These are phyloP conservation scores for Ensete ventricosum DNA, from an alignment of 176 grass and related monocot genomes.

Conservation along the genomic window DNA sequence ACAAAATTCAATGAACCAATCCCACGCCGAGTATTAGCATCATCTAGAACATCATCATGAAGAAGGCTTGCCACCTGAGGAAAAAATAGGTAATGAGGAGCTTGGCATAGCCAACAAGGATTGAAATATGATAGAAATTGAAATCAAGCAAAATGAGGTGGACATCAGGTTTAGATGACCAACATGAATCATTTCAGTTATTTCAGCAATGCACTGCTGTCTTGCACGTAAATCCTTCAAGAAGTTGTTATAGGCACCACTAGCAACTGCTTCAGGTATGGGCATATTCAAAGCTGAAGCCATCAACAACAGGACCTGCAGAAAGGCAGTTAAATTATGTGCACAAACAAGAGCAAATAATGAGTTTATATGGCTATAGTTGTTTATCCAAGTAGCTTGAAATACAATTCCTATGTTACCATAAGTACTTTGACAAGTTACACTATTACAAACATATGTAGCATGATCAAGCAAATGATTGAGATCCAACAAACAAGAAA, in stretches of 20 bases:
- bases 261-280: conserved; percentile 17
- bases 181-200: conserved; percentile 99
- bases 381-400: background rate
- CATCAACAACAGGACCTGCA: conserved; percentile 88
- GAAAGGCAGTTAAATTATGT: background rate
- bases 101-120: background rate
- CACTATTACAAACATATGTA: too few species aligned
- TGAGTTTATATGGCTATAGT: background rate
- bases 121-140: background rate
- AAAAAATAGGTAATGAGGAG: background rate
- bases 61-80: conserved; percentile 84
- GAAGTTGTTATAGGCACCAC: conserved; percentile 4
- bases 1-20: conserved; percentile 81
- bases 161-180: conserved; percentile 9
- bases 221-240: conserved; percentile 45
- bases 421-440: too few species aligned
- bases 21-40: conserved; percentile 94
- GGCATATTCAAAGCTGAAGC: conserved; percentile 87
- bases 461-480: too few species aligned
- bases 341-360: background rate
- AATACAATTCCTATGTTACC: too few species aligned
- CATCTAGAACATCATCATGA: conserved; percentile 95
- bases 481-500: too few species aligned
- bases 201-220: conserved; percentile 79
- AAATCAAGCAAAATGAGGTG: background rate